phyloP scores from a whole-genome alignment of 139 green algal species.

The Asterochloris erici region DNA sequence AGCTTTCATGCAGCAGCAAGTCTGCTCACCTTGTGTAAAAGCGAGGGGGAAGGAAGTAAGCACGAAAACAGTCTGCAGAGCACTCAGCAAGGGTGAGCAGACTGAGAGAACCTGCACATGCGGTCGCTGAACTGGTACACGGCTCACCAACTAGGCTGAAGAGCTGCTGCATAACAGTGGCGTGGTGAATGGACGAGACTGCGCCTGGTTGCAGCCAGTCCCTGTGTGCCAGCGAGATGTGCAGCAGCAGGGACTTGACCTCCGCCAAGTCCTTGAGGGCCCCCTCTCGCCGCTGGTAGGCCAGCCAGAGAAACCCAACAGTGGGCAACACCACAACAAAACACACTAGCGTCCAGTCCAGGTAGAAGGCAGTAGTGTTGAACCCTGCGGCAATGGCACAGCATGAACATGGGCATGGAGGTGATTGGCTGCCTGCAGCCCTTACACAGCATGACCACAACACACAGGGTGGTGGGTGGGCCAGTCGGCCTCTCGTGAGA shows the following conservation, averaged over 20 bases:
- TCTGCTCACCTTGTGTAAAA: slow-evolving; percentile 37
- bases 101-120: background rate
- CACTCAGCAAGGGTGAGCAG: background rate
- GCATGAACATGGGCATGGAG: too few species aligned
- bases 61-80: slow-evolving; percentile 34
- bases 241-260: slow-evolving; percentile 44
- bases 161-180: slow-evolving; percentile 16
- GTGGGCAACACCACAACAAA: slow-evolving; percentile 34
- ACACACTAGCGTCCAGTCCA: slow-evolving; percentile 41
- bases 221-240: slow-evolving; percentile 33
- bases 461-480: too few species aligned
- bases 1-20: background rate
- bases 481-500: too few species aligned
- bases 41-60: slow-evolving; percentile 44
- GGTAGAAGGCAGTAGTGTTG: slow-evolving; percentile 9
- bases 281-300: slow-evolving; percentile 36
- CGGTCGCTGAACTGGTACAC: background rate
- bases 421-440: too few species aligned
- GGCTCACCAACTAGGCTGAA: slow-evolving; percentile 17
- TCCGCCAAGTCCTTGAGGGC: slow-evolving; percentile 35
- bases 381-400: too few species aligned
- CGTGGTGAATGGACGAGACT: slow-evolving; percentile 14
- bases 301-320: slow-evolving; percentile 36
- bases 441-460: too few species aligned
- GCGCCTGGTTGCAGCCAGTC: slow-evolving; percentile 36